phyloP scores from a whole-genome alignment of 2,329 filamentous ascomycete genomes.

The Claviceps humidiphila region DNA sequence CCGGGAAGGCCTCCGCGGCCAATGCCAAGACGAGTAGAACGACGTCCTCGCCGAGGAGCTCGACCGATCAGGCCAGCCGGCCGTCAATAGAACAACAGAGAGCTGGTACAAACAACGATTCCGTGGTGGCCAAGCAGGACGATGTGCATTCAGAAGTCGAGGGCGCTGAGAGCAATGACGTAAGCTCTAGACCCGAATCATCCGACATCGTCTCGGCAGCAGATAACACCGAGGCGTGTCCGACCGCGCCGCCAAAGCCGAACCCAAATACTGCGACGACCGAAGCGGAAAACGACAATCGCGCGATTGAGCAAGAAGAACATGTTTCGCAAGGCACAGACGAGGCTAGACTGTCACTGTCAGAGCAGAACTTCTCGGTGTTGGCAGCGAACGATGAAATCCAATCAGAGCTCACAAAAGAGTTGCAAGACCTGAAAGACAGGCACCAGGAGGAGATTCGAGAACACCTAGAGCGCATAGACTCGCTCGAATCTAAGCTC shows the following conservation, averaged over 20 bases:
- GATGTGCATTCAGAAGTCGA: background rate
- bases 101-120: slow-evolving; percentile 13
- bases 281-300: background rate
- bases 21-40: slow-evolving; percentile 31
- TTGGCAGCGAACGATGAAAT: background rate
- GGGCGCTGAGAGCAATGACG: background rate
- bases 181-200: background rate
- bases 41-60: slow-evolving; percentile 21
- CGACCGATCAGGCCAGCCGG: slow-evolving; percentile 20
- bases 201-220: background rate
- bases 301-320: background rate
- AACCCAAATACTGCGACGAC: background rate
- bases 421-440: slow-evolving; percentile 14
- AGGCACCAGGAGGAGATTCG: slow-evolving; percentile 68
- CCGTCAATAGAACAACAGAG: slow-evolving; percentile 17
- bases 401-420: slow-evolving; percentile 6
- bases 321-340: background rate
- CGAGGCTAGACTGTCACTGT: background rate
- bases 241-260: background rate
- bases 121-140: background rate
- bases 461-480: slow-evolving; percentile 74
- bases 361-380: background rate
- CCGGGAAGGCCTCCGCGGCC: slow-evolving; percentile 42
- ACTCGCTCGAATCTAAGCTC: slow-evolving; percentile 81
- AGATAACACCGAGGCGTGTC: background rate